Percentiles rank a stretch among this genome's conserved stretches.
phyloP scores from a whole-genome alignment of 345 rosid species.

The Eucalyptus polyanthemos region DNA sequence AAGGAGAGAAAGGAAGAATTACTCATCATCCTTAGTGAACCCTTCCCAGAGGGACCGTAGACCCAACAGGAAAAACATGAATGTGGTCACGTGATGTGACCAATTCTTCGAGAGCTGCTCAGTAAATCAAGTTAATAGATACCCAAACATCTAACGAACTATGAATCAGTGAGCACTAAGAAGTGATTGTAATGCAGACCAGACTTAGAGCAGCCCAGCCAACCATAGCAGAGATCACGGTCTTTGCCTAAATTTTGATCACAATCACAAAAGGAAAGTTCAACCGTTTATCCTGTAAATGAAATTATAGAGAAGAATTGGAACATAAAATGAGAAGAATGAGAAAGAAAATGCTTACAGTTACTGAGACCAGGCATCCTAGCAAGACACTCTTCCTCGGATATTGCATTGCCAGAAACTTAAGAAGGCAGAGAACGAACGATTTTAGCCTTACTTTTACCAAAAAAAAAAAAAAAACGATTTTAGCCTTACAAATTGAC shows the following conservation, averaged over 20 bases:
- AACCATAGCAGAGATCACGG: not conserved
- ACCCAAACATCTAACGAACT: not conserved
- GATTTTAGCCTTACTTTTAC: not conserved
- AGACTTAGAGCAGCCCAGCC: slow-evolving; percentile 17
- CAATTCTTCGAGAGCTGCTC: slow-evolving; percentile 1
- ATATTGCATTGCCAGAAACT: slow-evolving; percentile 11
- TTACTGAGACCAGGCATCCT: slow-evolving; percentile 6
- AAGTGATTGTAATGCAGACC: not conserved
- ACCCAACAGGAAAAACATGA: slow-evolving; percentile 1
- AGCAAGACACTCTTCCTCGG: slow-evolving; percentile 4
- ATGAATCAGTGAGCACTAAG: not conserved
- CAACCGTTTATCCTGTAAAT: not conserved
- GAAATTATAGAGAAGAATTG: not conserved
- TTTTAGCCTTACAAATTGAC: not conserved
- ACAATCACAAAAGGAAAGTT: not conserved
- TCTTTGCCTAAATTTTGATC: not conserved
- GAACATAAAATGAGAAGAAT: not conserved
- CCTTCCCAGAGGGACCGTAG: not conserved
- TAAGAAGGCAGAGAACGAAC: not conserved
- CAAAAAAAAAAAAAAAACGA: not conserved
- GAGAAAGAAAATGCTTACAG: not conserved
- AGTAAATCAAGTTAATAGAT: not conserved
- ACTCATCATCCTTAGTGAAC: not conserved
- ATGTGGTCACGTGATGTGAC: slow-evolving; percentile 5
- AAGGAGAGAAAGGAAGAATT: not conserved